These are phyloP conservation scores for Aspergillus cristatus DNA, from an alignment of 495 filamentous ascomycete species.

Conservation along the genomic window DNA sequence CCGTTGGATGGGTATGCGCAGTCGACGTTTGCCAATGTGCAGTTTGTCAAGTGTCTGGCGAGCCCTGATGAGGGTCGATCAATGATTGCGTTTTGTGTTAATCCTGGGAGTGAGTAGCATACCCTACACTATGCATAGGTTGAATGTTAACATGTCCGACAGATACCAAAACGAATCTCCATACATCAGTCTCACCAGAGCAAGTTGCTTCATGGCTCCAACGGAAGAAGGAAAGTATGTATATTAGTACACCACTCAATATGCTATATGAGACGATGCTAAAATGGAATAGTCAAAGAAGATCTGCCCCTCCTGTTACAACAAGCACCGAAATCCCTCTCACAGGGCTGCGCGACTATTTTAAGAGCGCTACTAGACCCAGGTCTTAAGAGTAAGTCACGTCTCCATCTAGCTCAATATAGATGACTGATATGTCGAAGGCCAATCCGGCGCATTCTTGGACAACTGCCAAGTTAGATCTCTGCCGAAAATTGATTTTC, in stretches of 20 bases:
- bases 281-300: constrained; percentile 6
- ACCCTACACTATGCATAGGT: background rate
- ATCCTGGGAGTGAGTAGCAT: constrained; percentile 16
- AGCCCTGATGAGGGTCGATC: constrained; percentile 1
- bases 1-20: constrained; percentile 16
- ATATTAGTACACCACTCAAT: background rate
- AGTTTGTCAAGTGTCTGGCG: constrained; percentile 16
- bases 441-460: constrained; percentile 19
- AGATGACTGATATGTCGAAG: constrained; percentile 3
- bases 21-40: constrained; percentile 20
- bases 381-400: constrained; percentile 11
- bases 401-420: background rate
- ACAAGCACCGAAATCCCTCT: constrained; percentile 13
- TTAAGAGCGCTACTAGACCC: constrained; percentile 18
- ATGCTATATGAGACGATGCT: background rate
- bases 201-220: constrained; percentile 16
- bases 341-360: constrained; percentile 13
- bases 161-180: constrained; percentile 16
- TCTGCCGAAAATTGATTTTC: constrained; percentile 19
- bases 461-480: constrained; percentile 21
- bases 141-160: too few relatives aligned
- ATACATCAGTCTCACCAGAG: constrained; percentile 10
- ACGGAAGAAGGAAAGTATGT: constrained; percentile 14
- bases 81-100: constrained; percentile 14
- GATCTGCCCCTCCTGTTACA: constrained; percentile 14